Base-by-base conservation (phyloP, 164 flowering plant genomes). In the Santalum album region DNA sequence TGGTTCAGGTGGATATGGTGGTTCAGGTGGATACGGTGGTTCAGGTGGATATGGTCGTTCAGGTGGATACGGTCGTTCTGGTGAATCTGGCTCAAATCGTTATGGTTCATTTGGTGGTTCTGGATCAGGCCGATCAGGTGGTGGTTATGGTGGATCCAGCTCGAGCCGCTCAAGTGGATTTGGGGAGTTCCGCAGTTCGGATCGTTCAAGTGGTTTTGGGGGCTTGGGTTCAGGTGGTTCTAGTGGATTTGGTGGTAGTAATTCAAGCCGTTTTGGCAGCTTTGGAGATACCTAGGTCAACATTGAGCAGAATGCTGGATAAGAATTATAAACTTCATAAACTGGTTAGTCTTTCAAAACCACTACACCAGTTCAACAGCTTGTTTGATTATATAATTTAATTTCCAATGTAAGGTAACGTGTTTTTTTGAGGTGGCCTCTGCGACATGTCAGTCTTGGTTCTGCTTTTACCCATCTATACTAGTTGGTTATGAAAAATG, bases 1-100 rank as follows among this genome's bases (percentile, higher is more conserved):
- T 10, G 61, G 69, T 40, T 65, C 50, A 59, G 70, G 77, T 53
- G 56, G 58, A 34, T 5, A 53, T 40, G 26, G 51, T 26, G 20
- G 59, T 17, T 71, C 63, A 54, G 47, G 75, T 26, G 51, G 77
- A 29, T 70, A 69, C 26, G 71, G 80, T 10, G 64, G 68, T 35
- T 65, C 50, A 59, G 74, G 72, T 24, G 66, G 62, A 34, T 44
- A 32, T 32, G 36, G 54, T 14, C 32, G 55, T 27, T 59, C 59
- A 19, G 71, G 78, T 26, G 61, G 64, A 7, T 55, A 62, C 18
- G 65, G 75, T 56, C 63, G 77, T 12, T 57, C 42, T 57, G 68
- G 72, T 7, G 18, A 54, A 49, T 36, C 59, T 46, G 29, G 65
- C 18, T 12, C 42, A 6, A 34, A 40, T 34, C 52, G 63, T 6